A percentile compares a stretch with the other conserved stretches of the same genome.
These are phyloP conservation scores for Malus hybrid DNA, from an alignment of 331 rosid genomes.

Conservation along the genomic window DNA sequence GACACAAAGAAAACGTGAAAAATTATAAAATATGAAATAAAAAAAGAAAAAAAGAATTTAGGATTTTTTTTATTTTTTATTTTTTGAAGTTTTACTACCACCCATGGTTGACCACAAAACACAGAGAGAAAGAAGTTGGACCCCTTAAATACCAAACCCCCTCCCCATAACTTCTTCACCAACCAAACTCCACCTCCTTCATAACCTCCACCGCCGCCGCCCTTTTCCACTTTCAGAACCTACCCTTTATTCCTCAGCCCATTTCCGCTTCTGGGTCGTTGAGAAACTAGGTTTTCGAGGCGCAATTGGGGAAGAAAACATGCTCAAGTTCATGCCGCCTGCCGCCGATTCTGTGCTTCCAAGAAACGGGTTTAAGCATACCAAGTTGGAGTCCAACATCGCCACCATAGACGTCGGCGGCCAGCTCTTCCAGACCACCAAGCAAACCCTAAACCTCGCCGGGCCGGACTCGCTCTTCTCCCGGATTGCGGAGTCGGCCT, in stretches of 20 bases:
- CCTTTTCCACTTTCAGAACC: not conserved
- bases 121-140: not conserved
- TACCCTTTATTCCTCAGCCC: not conserved
- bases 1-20: too few relatives aligned
- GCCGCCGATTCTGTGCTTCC: conserved; percentile 21
- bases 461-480: conserved; percentile 59
- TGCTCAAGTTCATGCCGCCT: conserved; percentile 35
- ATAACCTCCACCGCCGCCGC: not conserved
- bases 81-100: too few relatives aligned
- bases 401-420: conserved; percentile 83
- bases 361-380: not conserved
- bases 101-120: too few relatives aligned
- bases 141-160: not conserved
- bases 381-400: conserved; percentile 44
- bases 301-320: not conserved
- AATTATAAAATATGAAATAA: not conserved
- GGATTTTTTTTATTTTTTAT: too few relatives aligned
- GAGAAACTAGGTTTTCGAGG: not conserved
- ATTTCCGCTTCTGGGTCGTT: not conserved
- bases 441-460: conserved; percentile 65
- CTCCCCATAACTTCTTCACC: not conserved
- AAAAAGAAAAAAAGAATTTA: not conserved
- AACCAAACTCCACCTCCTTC: not conserved
- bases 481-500: conserved; percentile 25
- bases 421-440: conserved; percentile 78